A percentile compares a stretch with the other conserved stretches of the same genome.
phyloP scores from a whole-genome alignment of 169 alveolate species.

The Plasmodium gaboni region DNA sequence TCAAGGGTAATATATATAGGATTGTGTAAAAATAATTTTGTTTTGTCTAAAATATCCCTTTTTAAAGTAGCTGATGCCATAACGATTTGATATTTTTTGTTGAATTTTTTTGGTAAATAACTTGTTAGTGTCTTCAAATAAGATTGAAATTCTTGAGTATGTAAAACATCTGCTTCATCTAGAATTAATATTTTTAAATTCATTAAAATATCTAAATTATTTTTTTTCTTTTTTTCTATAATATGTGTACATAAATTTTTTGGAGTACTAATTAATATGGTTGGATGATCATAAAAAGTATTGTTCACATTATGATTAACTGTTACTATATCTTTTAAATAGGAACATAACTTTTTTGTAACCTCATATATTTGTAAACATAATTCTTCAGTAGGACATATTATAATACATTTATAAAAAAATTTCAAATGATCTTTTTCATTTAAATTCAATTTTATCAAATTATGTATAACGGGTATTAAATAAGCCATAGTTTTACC shows the following conservation, averaged over 20 bases:
- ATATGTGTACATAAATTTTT: slow-evolving; percentile 22
- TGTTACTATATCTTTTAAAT: slow-evolving; percentile 65
- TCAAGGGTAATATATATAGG: slow-evolving; percentile 38
- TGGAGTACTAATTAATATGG: slow-evolving; percentile 81
- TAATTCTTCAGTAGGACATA: slow-evolving; percentile 84
- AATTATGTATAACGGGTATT: slow-evolving; percentile 76
- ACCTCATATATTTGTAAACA: slow-evolving; percentile 78
- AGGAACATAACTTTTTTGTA: slow-evolving; percentile 39
- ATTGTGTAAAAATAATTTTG: slow-evolving; percentile 41
- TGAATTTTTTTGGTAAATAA: slow-evolving; percentile 51
- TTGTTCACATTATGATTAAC: slow-evolving; percentile 63
- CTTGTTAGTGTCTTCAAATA: slow-evolving; percentile 48
- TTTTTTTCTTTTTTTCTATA: slow-evolving; percentile 55
- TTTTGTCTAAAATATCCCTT: slow-evolving; percentile 7
- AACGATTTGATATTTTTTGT: slow-evolving; percentile 59
- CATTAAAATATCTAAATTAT: slow-evolving; percentile 55
- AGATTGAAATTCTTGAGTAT: slow-evolving; percentile 79
- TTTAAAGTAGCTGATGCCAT: slow-evolving; percentile 74
- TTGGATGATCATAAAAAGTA: slow-evolving; percentile 69
- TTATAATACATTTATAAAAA: slow-evolving; percentile 76
- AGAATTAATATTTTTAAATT: slow-evolving; percentile 76
- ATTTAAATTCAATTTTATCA: slow-evolving; percentile 42
- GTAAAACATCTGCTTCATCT: slow-evolving; percentile 86
- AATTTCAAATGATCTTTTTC: slow-evolving; percentile 60
- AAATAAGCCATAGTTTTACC: slow-evolving; percentile 87